phyloP scores from a whole-genome alignment of 371 early-diverging fungal species.

The Rhizomucor miehei region DNA sequence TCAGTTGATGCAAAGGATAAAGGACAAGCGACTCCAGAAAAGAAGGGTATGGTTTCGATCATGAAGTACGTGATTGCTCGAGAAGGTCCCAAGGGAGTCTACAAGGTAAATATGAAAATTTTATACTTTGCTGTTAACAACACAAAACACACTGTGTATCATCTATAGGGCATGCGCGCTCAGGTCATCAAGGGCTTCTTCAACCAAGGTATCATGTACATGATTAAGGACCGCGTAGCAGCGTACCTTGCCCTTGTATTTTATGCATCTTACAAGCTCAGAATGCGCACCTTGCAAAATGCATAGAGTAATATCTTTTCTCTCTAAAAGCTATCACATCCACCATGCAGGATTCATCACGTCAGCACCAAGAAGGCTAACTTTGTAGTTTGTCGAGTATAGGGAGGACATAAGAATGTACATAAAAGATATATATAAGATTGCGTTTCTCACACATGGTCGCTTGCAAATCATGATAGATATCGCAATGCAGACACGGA shows the following conservation, averaged over 20 bases:
- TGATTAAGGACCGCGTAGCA: constrained; percentile 64
- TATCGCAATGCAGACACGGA: too few relatives aligned
- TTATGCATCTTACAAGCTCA: constrained; percentile 27
- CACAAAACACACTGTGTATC: neutral
- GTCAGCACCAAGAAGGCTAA: too few relatives aligned
- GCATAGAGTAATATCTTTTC: neutral
- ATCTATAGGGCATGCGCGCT: constrained; percentile 40
- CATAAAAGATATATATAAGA: too few relatives aligned
- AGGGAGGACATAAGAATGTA: too few relatives aligned
- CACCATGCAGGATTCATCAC: too few relatives aligned
- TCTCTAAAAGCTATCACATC: neutral
- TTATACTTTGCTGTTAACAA: neutral
- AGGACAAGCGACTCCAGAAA: neutral
- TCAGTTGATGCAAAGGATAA: constrained; percentile 16
- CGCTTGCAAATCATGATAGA: too few relatives aligned
- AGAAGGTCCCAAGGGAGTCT: constrained; percentile 49
- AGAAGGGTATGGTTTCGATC: constrained; percentile 39
- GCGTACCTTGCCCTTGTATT: constrained; percentile 51
- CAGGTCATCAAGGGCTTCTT: constrained; percentile 65
- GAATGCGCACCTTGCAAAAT: neutral
- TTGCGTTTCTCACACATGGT: too few relatives aligned
- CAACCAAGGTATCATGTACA: constrained; percentile 62
- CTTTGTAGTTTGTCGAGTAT: too few relatives aligned
- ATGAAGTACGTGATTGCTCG: constrained; percentile 39
- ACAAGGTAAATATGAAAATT: constrained; percentile 37